Conservation (phyloP, 225 moss, liverwort and hornwort genomes). For the Polytrichum commune region DNA sequence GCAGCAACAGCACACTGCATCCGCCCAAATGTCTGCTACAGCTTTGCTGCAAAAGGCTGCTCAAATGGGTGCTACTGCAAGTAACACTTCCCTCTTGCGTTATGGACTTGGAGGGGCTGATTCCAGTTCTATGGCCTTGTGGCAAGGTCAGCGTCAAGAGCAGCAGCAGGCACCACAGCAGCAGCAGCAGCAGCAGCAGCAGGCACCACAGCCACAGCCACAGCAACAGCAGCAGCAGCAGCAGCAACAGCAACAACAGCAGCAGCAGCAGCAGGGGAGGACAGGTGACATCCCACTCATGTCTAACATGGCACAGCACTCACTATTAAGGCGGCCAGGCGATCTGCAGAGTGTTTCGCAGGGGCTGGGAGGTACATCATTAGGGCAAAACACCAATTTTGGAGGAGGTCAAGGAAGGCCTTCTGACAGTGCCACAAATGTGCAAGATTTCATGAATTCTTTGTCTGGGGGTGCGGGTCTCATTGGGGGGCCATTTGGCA, state of each 20-base stretch:
- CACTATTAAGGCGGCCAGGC: conserved; percentile 75
- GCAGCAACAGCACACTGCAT: conserved; percentile 71
- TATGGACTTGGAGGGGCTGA: conserved; percentile 91
- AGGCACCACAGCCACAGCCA: background rate
- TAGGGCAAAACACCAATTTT: conserved; percentile 68
- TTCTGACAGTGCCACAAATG: conserved; percentile 49
- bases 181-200: conserved; percentile 11
- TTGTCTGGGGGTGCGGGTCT: conserved; percentile 67
- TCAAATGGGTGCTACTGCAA: conserved; percentile 94
- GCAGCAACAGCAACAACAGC: conserved; percentile 8
- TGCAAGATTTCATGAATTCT: conserved; percentile 90
- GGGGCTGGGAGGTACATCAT: conserved; percentile 56
- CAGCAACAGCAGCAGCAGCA: background rate
- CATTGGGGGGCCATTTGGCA: conserved; percentile 48
- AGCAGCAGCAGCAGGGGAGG: conserved; percentile 69
- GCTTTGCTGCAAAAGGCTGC: conserved; percentile 99
- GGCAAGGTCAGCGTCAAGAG: conserved; percentile 96
- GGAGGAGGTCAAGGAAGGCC: conserved; percentile 72
- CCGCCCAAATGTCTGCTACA: conserved; percentile 98
- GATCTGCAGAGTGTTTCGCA: conserved; percentile 83
- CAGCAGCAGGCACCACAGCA: conserved; percentile 30
- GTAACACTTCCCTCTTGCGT: conserved; percentile 83
- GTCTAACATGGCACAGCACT: conserved; percentile 66
- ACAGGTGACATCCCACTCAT: conserved; percentile 89
- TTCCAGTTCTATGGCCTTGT: conserved; percentile 66